A percentile compares a stretch with the other conserved stretches of the same genome.
phyloP scores from a whole-genome alignment of 139 green algal species.

The Chlamydomonas applanata region DNA sequence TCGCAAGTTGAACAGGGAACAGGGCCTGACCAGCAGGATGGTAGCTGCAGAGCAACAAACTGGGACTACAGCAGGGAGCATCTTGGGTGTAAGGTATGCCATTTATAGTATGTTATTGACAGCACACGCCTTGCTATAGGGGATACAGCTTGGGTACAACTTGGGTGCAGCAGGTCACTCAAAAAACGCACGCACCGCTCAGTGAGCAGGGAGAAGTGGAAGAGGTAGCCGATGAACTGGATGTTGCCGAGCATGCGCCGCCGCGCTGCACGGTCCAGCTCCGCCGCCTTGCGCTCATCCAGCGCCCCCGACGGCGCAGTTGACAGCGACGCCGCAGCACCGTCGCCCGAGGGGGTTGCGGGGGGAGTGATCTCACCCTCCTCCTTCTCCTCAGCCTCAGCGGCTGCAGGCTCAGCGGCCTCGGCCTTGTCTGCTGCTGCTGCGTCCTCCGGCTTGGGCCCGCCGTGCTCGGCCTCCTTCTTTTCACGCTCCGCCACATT shows the following conservation, averaged over 20 bases:
- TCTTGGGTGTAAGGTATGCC: not conserved
- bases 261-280: slow-evolving; percentile 38
- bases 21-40: too few relatives aligned
- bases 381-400: slow-evolving; percentile 40
- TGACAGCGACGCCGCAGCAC: not conserved
- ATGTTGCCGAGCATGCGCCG: slow-evolving; percentile 95
- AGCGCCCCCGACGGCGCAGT: not conserved
- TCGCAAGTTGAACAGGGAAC: too few relatives aligned
- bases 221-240: slow-evolving; percentile 86
- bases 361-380: slow-evolving; percentile 42
- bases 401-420: not conserved
- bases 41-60: too few relatives aligned
- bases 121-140: too few relatives aligned
- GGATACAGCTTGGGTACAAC: too few relatives aligned
- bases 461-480: slow-evolving; percentile 20
- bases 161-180: too few relatives aligned
- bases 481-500: slow-evolving; percentile 62
- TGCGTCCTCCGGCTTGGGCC: not conserved
- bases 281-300: not conserved
- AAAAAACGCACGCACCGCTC: slow-evolving; percentile 56
- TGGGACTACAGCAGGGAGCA: not conserved
- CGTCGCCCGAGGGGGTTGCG: not conserved
- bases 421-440: slow-evolving; percentile 5
- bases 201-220: slow-evolving; percentile 79
- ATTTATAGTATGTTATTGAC: too few relatives aligned